Conservation (phyloP, 2,329 filamentous ascomycete species). For the Arthrinium phaeospermum region DNA sequence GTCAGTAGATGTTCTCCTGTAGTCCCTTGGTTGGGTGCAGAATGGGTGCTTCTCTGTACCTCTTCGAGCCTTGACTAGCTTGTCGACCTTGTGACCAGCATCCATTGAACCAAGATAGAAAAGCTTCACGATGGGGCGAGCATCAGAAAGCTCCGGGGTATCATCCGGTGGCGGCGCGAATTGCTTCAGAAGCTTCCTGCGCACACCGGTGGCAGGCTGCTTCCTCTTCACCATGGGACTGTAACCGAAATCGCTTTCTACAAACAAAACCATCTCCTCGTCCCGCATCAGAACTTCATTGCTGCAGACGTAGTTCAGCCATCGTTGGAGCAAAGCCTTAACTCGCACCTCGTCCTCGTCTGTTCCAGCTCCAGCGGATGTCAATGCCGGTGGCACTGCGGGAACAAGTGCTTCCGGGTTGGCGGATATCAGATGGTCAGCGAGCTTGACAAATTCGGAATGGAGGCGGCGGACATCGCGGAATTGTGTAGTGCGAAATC, state of each 20-base stretch:
- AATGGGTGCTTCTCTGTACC: slow-evolving; percentile 57
- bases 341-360: slow-evolving; percentile 93
- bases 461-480: slow-evolving; percentile 95
- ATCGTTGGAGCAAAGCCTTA: slow-evolving; percentile 88
- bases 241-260: slow-evolving; percentile 99
- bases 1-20: slow-evolving; percentile 1
- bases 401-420: slow-evolving; percentile 96
- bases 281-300: slow-evolving; percentile 94
- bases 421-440: slow-evolving; percentile 93
- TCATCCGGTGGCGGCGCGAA: slow-evolving; percentile 97
- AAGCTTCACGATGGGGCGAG: slow-evolving; percentile 88
- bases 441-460: slow-evolving; percentile 95
- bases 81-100: slow-evolving; percentile 94
- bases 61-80: slow-evolving; percentile 88
- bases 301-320: slow-evolving; percentile 91
- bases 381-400: slow-evolving; percentile 91
- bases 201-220: slow-evolving; percentile 94
- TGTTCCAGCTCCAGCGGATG: slow-evolving; percentile 91
- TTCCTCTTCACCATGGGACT: slow-evolving; percentile 94
- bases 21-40: not conserved
- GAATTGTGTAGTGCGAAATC: slow-evolving; percentile 97
- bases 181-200: slow-evolving; percentile 95
- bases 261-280: slow-evolving; percentile 96
- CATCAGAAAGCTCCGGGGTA: slow-evolving; percentile 90
- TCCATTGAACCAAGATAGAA: slow-evolving; percentile 98